phyloP scores from a whole-genome alignment of 495 filamentous ascomycete genomes.

The Amphirosellinia nigrospora region DNA sequence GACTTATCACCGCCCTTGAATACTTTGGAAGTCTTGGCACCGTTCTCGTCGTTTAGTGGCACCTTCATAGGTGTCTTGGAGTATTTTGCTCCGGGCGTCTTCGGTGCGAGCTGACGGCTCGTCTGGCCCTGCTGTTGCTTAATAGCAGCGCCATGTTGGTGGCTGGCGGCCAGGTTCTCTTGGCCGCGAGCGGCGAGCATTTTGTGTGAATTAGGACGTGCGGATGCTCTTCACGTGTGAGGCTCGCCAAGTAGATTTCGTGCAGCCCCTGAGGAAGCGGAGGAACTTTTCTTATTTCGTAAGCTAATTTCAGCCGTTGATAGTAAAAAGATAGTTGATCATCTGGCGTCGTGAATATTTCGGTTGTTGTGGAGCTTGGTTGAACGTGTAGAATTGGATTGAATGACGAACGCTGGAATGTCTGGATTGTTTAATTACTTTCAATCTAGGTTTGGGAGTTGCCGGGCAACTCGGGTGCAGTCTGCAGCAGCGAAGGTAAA shows the following conservation, averaged over 20 bases:
- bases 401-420: neutral
- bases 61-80: conserved; percentile 87
- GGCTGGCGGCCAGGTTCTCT: conserved; percentile 80
- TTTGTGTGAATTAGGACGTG: conserved; percentile 18
- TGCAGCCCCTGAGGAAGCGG: neutral
- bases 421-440: conserved; percentile 25
- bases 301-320: conserved; percentile 18
- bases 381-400: neutral
- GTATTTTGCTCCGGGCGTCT: conserved; percentile 77
- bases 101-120: conserved; percentile 62
- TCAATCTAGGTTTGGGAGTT: conserved; percentile 1
- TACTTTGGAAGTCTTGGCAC: conserved; percentile 62
- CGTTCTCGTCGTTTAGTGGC: conserved; percentile 87
- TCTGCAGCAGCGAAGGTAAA: neutral
- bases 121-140: conserved; percentile 72
- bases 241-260: conserved; percentile 2
- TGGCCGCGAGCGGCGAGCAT: conserved; percentile 88
- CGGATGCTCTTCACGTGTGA: conserved; percentile 9
- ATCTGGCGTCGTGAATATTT: conserved; percentile 21
- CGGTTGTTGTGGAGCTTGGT: conserved; percentile 27
- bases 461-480: conserved; percentile 18
- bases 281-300: neutral
- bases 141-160: conserved; percentile 75
- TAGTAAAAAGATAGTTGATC: neutral
- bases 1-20: conserved; percentile 57